Conservation (phyloP, 331 rosid genomes). For the Stylosanthes scabra region DNA sequence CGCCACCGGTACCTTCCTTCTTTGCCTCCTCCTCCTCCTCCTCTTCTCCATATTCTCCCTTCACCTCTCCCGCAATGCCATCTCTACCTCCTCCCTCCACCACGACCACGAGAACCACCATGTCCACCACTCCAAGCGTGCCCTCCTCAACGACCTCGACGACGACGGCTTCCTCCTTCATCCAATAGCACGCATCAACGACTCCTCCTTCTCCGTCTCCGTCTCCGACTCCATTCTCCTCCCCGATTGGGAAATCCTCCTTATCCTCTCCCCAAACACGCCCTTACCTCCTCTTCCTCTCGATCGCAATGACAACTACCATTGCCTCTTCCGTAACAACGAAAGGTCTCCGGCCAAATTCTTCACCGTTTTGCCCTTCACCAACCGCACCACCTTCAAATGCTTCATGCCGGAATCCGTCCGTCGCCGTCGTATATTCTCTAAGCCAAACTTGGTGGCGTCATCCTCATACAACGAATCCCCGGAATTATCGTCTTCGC, state of each 20-base stretch:
- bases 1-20: conserved; percentile 41
- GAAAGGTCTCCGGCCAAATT: conserved; percentile 46
- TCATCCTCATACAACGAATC: conserved; percentile 16
- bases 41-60: conserved; percentile 46
- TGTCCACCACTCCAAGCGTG: background rate
- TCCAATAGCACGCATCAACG: conserved; percentile 36
- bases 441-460: conserved; percentile 49
- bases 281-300: conserved; percentile 23
- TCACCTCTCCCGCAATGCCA: conserved; percentile 47
- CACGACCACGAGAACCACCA: background rate
- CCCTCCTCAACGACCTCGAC: background rate
- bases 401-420: conserved; percentile 57
- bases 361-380: conserved; percentile 45
- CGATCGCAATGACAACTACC: background rate
- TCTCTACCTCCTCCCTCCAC: conserved; percentile 13
- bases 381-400: conserved; percentile 52
- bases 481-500: background rate
- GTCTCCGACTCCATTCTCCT: conserved; percentile 57
- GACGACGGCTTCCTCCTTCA: conserved; percentile 3
- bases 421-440: conserved; percentile 49
- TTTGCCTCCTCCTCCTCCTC: conserved; percentile 40
- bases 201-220: conserved; percentile 44
- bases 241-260: conserved; percentile 72
- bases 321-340: conserved; percentile 63
- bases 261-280: conserved; percentile 44